These are phyloP conservation scores for Leucocoprinus leucothites DNA, from an alignment of 768 basidiomycete genomes.

Conservation along the genomic window DNA sequence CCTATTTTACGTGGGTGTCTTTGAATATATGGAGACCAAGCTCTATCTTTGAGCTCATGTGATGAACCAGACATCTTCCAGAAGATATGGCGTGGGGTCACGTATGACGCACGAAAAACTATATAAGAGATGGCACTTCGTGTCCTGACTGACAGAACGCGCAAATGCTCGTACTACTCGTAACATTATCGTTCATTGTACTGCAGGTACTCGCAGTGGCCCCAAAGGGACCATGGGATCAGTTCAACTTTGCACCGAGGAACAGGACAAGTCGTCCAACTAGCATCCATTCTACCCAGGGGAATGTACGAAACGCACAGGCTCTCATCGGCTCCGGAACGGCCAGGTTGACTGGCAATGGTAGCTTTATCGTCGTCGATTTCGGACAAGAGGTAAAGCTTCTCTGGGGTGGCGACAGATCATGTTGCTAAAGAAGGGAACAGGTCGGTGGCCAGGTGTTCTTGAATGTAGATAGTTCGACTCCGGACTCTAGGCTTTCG, in stretches of 20 bases:
- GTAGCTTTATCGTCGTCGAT: neutral
- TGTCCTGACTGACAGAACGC: neutral
- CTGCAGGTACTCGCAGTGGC: neutral
- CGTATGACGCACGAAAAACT: neutral
- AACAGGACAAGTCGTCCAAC: slow-evolving; percentile 3
- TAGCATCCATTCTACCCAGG: neutral
- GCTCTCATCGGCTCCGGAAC: slow-evolving; percentile 1
- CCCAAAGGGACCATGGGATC: slow-evolving; percentile 3
- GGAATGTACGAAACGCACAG: neutral
- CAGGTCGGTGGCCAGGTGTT: slow-evolving; percentile 33
- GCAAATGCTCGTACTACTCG: neutral
- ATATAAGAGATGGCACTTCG: neutral
- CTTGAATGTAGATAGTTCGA: slow-evolving; percentile 23
- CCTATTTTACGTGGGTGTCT: neutral
- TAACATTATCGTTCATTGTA: neutral
- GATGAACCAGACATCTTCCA: neutral
- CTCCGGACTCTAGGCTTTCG: slow-evolving; percentile 31
- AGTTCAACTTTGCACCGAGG: slow-evolving; percentile 3
- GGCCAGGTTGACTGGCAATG: neutral
- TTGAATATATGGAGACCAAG: neutral
- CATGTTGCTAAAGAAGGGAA: neutral
- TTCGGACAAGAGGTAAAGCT: slow-evolving; percentile 2
- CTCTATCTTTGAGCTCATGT: neutral
- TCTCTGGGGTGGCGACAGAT: neutral
- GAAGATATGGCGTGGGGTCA: neutral